Percentiles rank a stretch among this genome's conserved stretches.
Conservation (phyloP, 2,329 filamentous ascomycete genomes). For the Venturia oleaginea region DNA sequence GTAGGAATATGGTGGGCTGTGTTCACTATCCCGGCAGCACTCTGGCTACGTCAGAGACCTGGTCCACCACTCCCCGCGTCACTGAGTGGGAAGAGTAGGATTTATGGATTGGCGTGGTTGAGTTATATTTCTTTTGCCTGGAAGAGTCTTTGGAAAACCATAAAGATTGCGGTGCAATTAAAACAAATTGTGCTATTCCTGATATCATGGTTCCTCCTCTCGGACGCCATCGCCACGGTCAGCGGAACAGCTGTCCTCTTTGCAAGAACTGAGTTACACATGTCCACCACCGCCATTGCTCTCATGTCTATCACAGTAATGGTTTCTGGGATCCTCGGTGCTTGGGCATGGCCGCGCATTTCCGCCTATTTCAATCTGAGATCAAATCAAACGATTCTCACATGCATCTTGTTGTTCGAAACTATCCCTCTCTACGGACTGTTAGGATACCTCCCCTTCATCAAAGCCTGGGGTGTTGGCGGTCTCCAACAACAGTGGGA, state of each 20-base stretch:
- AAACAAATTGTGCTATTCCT: conserved; percentile 68
- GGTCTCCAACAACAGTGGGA: conserved; percentile 85
- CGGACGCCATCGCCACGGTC: conserved; percentile 85
- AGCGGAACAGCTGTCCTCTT: conserved; percentile 91
- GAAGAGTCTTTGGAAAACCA: conserved; percentile 69
- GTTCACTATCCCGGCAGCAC: conserved; percentile 73
- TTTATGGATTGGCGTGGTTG: conserved; percentile 37
- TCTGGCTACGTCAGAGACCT: conserved; percentile 76
- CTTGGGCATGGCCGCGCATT: conserved; percentile 76
- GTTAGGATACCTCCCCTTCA: conserved; percentile 69
- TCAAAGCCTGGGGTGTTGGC: conserved; percentile 61
- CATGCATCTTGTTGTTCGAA: conserved; percentile 77
- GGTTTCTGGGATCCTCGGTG: conserved; percentile 72
- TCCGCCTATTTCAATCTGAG: conserved; percentile 57
- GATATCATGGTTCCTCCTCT: conserved; percentile 81
- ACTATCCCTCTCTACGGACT: conserved; percentile 84
- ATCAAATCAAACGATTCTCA: conserved; percentile 74
- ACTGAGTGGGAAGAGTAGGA: conserved; percentile 7
- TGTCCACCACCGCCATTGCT: conserved; percentile 76
- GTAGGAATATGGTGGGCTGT: conserved; percentile 82
- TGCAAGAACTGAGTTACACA: conserved; percentile 80
- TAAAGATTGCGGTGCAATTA: conserved; percentile 59
- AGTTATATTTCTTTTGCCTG: conserved; percentile 75
- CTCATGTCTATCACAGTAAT: conserved; percentile 87
- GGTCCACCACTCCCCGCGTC: conserved; percentile 61